These are phyloP conservation scores for Colletotrichum tanaceti DNA, from an alignment of 2,329 filamentous ascomycete genomes.

Conservation along the genomic window DNA sequence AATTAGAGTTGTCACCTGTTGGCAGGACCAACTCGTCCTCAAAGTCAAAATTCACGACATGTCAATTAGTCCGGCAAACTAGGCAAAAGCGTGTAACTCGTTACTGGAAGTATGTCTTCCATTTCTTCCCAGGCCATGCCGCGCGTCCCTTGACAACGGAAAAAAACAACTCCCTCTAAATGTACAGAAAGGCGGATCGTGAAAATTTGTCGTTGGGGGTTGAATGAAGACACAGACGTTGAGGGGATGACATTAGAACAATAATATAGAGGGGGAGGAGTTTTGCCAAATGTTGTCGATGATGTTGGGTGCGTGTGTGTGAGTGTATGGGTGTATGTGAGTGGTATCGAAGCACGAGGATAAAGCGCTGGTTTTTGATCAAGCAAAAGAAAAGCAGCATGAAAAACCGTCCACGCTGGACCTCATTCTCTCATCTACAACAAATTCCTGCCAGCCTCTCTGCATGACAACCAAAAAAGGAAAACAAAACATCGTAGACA, in stretches of 20 bases:
- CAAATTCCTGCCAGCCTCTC: slow-evolving; percentile 9
- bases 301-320: slow-evolving; percentile 2
- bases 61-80: not conserved
- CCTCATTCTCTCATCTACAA: slow-evolving; percentile 20
- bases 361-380: slow-evolving; percentile 27
- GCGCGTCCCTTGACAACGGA: slow-evolving; percentile 35
- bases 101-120: slow-evolving; percentile 41
- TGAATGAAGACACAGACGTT: not conserved
- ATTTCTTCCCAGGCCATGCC: slow-evolving; percentile 42
- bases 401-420: slow-evolving; percentile 18
- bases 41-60: not conserved
- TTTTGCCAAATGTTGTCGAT: slow-evolving; percentile 31
- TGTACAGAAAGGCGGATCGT: slow-evolving; percentile 41
- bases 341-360: slow-evolving; percentile 33
- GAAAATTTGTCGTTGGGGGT: slow-evolving; percentile 10
- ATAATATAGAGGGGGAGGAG: slow-evolving; percentile 38
- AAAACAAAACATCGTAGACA: slow-evolving; percentile 25
- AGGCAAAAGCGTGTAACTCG: slow-evolving; percentile 30
- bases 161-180: slow-evolving; percentile 38
- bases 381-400: slow-evolving; percentile 7
- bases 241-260: slow-evolving; percentile 41
- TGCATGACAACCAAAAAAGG: slow-evolving; percentile 22
- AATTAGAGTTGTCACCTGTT: slow-evolving; percentile 20
- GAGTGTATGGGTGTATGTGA: not conserved
- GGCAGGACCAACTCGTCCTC: not conserved